Percentiles rank a stretch among this genome's conserved stretches.
Evolutionary conservation across 768 basidiomycete species (phyloP).

Genomic region (Hypholoma sublateritium): DNA sequence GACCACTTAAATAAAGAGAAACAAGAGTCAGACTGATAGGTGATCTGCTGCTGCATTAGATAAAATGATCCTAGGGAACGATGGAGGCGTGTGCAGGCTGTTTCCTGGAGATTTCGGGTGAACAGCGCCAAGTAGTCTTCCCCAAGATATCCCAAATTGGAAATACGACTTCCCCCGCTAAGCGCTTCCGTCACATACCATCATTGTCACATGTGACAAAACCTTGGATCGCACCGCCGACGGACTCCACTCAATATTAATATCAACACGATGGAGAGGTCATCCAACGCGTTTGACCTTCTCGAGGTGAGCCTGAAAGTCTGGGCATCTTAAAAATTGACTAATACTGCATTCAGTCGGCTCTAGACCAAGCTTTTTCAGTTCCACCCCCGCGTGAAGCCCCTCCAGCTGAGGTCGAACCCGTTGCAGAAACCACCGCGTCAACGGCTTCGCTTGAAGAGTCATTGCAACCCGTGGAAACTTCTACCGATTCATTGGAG

Average conservation of each 20-base stretch:
- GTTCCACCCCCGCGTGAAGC: constrained; percentile 22
- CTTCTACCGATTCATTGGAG: constrained; percentile 23
- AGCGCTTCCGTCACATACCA: constrained; percentile 1
- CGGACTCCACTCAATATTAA: neutral
- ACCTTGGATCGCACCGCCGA: neutral
- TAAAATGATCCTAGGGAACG: too few species aligned
- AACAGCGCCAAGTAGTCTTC: too few species aligned
- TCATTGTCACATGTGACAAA: neutral
- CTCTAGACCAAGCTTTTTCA: constrained; percentile 31
- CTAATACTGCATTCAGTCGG: constrained; percentile 22
- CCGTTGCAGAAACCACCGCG: constrained; percentile 3
- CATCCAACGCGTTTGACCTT: constrained; percentile 24
- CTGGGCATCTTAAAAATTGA: neutral
- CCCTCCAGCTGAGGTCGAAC: constrained; percentile 9
- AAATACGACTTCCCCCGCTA: constrained; percentile 2
- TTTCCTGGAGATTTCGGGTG: too few species aligned
- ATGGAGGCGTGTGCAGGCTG: too few species aligned
- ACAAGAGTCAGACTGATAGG: too few species aligned
- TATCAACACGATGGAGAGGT: constrained; percentile 6
- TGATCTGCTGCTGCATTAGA: too few species aligned
- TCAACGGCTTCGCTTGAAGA: neutral
- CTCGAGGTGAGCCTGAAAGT: constrained; percentile 25
- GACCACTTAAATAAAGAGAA: too few species aligned
- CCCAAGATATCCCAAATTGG: neutral
- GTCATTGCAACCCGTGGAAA: constrained; percentile 9